A percentile compares a stretch with the other conserved stretches of the same genome.
These are phyloP conservation scores for Gyromitra esculenta DNA, from an alignment of 2,329 filamentous ascomycete genomes.

Conservation along the genomic window DNA sequence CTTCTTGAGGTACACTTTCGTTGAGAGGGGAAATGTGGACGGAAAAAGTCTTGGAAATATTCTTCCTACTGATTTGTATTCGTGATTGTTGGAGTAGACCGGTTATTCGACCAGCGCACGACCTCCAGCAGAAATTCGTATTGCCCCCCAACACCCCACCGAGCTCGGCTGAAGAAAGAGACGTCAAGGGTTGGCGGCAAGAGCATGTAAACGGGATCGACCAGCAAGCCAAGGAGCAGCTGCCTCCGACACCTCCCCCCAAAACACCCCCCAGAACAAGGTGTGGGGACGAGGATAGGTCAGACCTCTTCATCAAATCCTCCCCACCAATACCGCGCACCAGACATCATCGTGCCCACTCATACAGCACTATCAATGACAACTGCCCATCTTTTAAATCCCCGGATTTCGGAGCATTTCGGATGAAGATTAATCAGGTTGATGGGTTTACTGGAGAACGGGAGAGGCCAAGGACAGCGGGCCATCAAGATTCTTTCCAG, in stretches of 20 bases:
- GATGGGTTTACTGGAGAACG: constrained; percentile 50
- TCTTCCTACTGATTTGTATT: constrained; percentile 39
- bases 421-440: constrained; percentile 53
- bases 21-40: constrained; percentile 10
- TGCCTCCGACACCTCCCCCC: constrained; percentile 51
- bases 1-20: not conserved
- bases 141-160: constrained; percentile 57
- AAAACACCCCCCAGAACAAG: constrained; percentile 51
- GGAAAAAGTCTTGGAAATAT: constrained; percentile 10
- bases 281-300: constrained; percentile 33
- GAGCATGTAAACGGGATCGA: constrained; percentile 36
- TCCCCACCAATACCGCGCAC: constrained; percentile 54
- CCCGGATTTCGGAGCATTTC: constrained; percentile 48
- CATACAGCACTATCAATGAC: constrained; percentile 54
- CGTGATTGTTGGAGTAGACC: constrained; percentile 57
- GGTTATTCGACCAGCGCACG: constrained; percentile 55
- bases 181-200: constrained; percentile 46
- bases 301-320: constrained; percentile 51
- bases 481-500: constrained; percentile 55
- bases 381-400: constrained; percentile 44
- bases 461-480: constrained; percentile 56
- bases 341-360: constrained; percentile 54
- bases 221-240: constrained; percentile 42
- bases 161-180: constrained; percentile 57
- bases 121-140: constrained; percentile 59